Conservation (phyloP, 768 basidiomycete genomes). For the Boletus rubroflammeus region DNA sequence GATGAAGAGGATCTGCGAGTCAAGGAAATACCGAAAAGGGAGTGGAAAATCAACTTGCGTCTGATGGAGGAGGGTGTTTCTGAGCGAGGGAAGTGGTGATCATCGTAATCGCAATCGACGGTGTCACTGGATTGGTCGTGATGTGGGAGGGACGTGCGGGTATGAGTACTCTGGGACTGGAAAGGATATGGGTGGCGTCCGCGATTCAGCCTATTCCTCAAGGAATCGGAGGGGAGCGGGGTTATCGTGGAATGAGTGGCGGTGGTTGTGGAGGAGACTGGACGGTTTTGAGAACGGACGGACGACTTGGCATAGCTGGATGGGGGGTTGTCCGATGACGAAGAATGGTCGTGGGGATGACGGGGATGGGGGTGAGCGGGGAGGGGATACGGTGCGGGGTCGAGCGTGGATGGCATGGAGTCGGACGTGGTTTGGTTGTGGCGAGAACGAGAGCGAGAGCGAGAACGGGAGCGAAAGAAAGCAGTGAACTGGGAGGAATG, state of each 20-base stretch:
- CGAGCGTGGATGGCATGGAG: slow-evolving; percentile 1
- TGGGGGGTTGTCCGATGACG: slow-evolving; percentile 6
- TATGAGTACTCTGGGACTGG: slow-evolving; percentile 13
- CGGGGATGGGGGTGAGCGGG: slow-evolving; percentile 11
- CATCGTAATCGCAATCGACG: slow-evolving; percentile 17
- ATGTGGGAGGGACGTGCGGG: slow-evolving; percentile 9
- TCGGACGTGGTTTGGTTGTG: background rate
- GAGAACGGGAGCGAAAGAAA: slow-evolving; percentile 53
- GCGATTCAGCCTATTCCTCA: slow-evolving; percentile 16
- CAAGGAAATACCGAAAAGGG: slow-evolving; percentile 30
- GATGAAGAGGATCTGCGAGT: slow-evolving; percentile 26
- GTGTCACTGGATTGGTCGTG: slow-evolving; percentile 10
- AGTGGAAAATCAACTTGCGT: slow-evolving; percentile 21
- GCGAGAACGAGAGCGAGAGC: slow-evolving; percentile 43
- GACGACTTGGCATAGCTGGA: slow-evolving; percentile 37
- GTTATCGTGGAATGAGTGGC: slow-evolving; percentile 60
- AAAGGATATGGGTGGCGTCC: slow-evolving; percentile 17
- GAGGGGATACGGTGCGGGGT: background rate
- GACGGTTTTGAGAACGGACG: slow-evolving; percentile 51
- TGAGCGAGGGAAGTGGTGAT: slow-evolving; percentile 22
- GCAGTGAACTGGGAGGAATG: slow-evolving; percentile 47
- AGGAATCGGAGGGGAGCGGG: slow-evolving; percentile 48
- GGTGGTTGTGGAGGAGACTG: slow-evolving; percentile 62
- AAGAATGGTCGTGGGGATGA: slow-evolving; percentile 7
- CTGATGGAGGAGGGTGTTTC: slow-evolving; percentile 28